Base-by-base conservation (phyloP, 805 yeast genomes). In the Blastobotrys robertii region DNA sequence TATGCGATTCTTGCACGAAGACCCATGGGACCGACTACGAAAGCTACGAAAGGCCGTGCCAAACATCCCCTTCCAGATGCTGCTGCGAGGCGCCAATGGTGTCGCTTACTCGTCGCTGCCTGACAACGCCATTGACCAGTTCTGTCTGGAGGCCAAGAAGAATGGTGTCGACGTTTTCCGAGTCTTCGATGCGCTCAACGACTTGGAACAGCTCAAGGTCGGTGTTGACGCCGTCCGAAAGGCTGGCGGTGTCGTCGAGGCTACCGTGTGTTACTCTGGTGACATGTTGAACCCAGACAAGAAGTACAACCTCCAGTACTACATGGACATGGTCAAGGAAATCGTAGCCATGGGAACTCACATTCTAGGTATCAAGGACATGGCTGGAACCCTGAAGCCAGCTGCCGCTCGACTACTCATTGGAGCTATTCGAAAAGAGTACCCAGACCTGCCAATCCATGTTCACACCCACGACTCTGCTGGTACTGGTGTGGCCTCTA, bases 381-480 rank as follows among this genome's bases (percentile, higher is more conserved):
- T 92, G 99, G 99, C 99, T 45, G 99, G 99, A 72, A 90, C 97
- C 51, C 66, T 92, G 70, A 88, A 90, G 67, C 98, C 99, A 48
- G 70, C 77, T 47, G 98, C 98, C 48, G 98, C 98, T 37, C 77
- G 73, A 39, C 53, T 80, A 43, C 77, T 92, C 61, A 76, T 92
- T 55, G 77, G 88, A 47, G 69, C 84, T 25, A 77, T 92, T 55
- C 79, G 98, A 68, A 77, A 74, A 48, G 80, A 76, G 66, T 85
- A 84, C 67, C 98, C 99, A 45, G 78, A 85, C 59, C 73, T 92
- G 61, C 97, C 97, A 55, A 92, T 92, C 61, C 99, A 92, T 63
- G 97, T 92, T 37, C 99, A 92, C 69, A 88, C 97, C 30, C 99
- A 92, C 68, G 99, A 92, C 68, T 88, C 97, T 50, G 98, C 99